A percentile compares a stretch with the other conserved stretches of the same genome.
Evolutionary conservation across 192 early-diverging fungal species (phyloP).

Genomic region (Entomortierella chlamydospora): DNA sequence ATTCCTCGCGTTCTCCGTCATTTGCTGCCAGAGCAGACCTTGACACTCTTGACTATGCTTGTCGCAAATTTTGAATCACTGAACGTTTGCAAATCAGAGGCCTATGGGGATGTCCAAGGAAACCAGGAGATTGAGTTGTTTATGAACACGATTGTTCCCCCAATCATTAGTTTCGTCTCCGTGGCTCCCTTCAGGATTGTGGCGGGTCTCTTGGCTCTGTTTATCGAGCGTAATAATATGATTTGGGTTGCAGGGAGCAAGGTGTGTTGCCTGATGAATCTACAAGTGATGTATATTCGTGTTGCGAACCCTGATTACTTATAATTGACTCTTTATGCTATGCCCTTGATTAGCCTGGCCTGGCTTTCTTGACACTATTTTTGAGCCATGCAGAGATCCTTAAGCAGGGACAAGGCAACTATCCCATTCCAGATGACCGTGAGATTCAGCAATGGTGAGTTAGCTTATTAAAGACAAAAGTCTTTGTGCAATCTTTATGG

Average conservation of each 20-base stretch:
- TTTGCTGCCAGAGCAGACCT: conserved; percentile 79
- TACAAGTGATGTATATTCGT: too few species aligned
- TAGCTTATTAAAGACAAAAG: conserved; percentile 18
- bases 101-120: conserved; percentile 58
- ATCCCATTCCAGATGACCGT: conserved; percentile 60
- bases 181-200: conserved; percentile 89
- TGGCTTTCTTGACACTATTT: conserved; percentile 91
- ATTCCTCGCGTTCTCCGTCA: conserved; percentile 86
- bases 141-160: conserved; percentile 89
- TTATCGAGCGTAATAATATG: conserved; percentile 93
- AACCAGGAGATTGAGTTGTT: conserved; percentile 86
- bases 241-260: conserved; percentile 86
- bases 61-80: conserved; percentile 80
- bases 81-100: conserved; percentile 70
- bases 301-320: too few species aligned
- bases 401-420: conserved; percentile 74
- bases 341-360: conserved; percentile 63
- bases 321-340: too few species aligned
- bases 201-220: conserved; percentile 80
- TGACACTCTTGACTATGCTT: conserved; percentile 82
- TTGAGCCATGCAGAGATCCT: conserved; percentile 91
- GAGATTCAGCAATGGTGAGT: conserved; percentile 65
- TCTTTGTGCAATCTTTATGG: background rate
- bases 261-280: background rate
- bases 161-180: conserved; percentile 80